Evolutionary conservation across 1,284 basidiomycete species (phyloP), one percentile per base, ranked within the genome.

Genomic region (Singerocomus inundabilis): DNA sequence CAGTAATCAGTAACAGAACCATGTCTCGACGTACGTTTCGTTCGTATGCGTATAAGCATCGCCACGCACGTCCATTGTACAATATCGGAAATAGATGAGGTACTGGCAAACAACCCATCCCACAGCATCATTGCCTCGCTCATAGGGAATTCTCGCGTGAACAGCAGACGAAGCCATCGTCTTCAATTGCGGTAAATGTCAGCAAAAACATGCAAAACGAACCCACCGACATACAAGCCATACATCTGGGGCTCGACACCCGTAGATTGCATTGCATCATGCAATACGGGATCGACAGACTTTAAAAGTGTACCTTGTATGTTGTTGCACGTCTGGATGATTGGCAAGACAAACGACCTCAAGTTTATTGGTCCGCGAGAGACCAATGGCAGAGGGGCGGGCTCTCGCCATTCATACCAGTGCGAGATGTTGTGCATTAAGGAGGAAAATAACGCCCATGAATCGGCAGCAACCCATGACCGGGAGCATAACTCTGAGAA

Each of bases 221-320:
- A 53, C 26, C 29, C 21, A 48, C 43, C 25, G 40, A 55, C 43
- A 66, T 69, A 93, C 88, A 97, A 93, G 49, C 91, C 92, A 72
- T 93, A 98, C 40, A 97, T 88, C 67, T 97, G 94, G 6, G 93
- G 91, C 67, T 98, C 94, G 38, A 97, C 86, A 3, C 88, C 88
- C 31, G 84, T 79, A 29, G 76, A 79, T 57, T 91, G 84, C 70
- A 97, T 76, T 36, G 79, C 76, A 54, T 81, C 79, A 77, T 84
- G 88, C 21, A 97, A 71, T 37, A 82, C 70, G n/a, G 91, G 91
- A 66, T 98, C 94, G 33, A 90, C 82, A n/a, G 76, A 76, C 61
- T 84, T 81, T 21, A 96, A 74, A 29, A 89, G 71, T 33, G 76
- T 77, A 0, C 79, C 79, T 60, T 96, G 92, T 35, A 97, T 81